Evolutionary conservation across 495 filamentous ascomycete species (phyloP).

Genomic region (Hypoxylon lenormandii): DNA sequence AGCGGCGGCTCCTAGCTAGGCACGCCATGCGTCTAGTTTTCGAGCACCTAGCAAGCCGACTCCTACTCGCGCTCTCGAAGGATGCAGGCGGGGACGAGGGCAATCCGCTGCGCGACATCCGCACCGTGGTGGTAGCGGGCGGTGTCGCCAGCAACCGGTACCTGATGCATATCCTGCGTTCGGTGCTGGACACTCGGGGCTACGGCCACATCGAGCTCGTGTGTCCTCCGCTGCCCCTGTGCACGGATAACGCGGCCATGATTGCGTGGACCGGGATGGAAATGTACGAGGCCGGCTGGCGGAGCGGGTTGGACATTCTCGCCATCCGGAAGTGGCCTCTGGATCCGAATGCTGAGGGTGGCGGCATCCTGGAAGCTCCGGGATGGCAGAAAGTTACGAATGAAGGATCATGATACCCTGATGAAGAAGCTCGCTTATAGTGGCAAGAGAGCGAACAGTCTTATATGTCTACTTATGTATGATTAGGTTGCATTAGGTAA

Average conservation of each 20-base stretch:
- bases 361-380: slow-evolving; percentile 60
- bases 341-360: slow-evolving; percentile 69
- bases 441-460: neutral
- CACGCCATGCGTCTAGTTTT: slow-evolving; percentile 83
- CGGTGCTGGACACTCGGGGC: slow-evolving; percentile 72
- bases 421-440: neutral
- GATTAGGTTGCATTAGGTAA: slow-evolving; percentile 12
- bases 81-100: neutral
- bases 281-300: slow-evolving; percentile 86
- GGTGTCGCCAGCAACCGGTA: slow-evolving; percentile 88
- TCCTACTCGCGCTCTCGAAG: slow-evolving; percentile 71
- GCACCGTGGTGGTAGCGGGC: slow-evolving; percentile 82
- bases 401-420: slow-evolving; percentile 16
- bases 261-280: slow-evolving; percentile 93
- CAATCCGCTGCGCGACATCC: slow-evolving; percentile 48
- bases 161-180: slow-evolving; percentile 73
- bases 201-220: slow-evolving; percentile 71
- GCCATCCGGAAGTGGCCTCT: slow-evolving; percentile 82
- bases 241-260: slow-evolving; percentile 98
- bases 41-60: slow-evolving; percentile 82
- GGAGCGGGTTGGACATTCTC: slow-evolving; percentile 67
- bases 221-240: slow-evolving; percentile 78
- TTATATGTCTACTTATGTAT: slow-evolving; percentile 27
- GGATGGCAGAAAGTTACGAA: slow-evolving; percentile 53
- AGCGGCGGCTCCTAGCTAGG: slow-evolving; percentile 73